Evolutionary conservation across 345 rosid species (phyloP).

Genomic region (Stellera chamaejasme): DNA sequence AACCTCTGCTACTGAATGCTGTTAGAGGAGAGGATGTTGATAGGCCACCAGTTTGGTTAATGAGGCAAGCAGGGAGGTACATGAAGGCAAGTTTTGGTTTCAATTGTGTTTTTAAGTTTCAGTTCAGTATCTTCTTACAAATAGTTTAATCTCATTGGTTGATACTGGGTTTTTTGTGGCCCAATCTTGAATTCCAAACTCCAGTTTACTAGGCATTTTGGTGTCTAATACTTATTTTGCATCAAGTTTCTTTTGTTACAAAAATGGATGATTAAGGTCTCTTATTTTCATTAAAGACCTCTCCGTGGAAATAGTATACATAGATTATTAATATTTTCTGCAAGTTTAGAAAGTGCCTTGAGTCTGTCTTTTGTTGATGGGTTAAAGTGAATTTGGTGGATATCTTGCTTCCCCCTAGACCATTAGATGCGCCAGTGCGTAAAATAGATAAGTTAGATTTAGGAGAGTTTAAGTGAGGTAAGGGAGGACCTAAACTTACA

Average conservation of each 20-base stretch:
- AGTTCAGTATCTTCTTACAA: not conserved
- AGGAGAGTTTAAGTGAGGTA: too few species aligned
- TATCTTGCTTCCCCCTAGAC: too few species aligned
- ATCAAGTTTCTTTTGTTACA: too few species aligned
- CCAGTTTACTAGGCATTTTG: not conserved
- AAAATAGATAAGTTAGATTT: too few species aligned
- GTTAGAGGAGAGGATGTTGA: slow-evolving; percentile 87
- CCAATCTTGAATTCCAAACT: not conserved
- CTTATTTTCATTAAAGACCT: too few species aligned
- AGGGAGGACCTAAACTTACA: too few species aligned
- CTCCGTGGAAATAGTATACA: not conserved
- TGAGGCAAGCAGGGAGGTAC: slow-evolving; percentile 99
- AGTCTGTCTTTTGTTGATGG: not conserved
- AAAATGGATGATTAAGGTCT: too few species aligned
- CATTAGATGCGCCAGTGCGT: too few species aligned
- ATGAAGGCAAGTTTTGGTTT: slow-evolving; percentile 73
- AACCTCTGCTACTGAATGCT: slow-evolving; percentile 88
- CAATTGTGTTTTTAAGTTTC: not conserved
- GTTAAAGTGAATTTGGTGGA: not conserved
- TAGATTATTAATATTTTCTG: not conserved
- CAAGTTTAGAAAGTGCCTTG: not conserved
- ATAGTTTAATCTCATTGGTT: not conserved
- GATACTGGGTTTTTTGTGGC: not conserved
- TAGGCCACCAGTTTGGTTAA: slow-evolving; percentile 99
- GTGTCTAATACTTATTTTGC: too few species aligned